Percentiles rank a stretch among this genome's conserved stretches.
phyloP scores from a whole-genome alignment of 495 filamentous ascomycete genomes.

The Xylaria bambusicola region DNA sequence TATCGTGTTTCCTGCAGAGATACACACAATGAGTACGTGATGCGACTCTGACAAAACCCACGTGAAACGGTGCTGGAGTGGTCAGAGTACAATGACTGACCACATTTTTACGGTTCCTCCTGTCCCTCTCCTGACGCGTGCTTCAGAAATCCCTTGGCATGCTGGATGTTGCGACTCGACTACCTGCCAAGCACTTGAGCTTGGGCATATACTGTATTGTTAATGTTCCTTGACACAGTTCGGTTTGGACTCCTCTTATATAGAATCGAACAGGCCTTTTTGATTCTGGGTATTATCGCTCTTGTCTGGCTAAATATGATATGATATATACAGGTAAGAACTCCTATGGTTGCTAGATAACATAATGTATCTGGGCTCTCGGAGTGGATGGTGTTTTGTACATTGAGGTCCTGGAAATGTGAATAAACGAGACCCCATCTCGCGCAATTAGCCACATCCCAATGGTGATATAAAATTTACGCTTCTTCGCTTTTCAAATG shows the following conservation, averaged over 20 bases:
- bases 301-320: neutral
- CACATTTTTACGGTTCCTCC: neutral
- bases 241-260: no score
- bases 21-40: neutral
- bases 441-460: neutral
- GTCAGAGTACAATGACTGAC: no score
- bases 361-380: conserved; percentile 11
- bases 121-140: no score
- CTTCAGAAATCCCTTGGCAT: no score
- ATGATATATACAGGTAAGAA: conserved; percentile 7
- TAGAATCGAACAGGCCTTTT: no score
- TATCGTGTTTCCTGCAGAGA: no score
- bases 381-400: conserved; percentile 6
- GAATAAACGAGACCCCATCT: neutral
- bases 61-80: neutral
- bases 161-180: no score
- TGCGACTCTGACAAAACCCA: neutral
- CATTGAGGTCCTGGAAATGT: conserved; percentile 12
- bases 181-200: no score
- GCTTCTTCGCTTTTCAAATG: conserved; percentile 10
- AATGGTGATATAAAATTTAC: neutral
- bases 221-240: no score
- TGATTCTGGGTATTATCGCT: no score
- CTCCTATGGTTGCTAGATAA: conserved; percentile 14
- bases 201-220: no score